Evolutionary conservation across 495 filamentous ascomycete genomes (phyloP).

Genomic region (Penicillium paxilli): DNA sequence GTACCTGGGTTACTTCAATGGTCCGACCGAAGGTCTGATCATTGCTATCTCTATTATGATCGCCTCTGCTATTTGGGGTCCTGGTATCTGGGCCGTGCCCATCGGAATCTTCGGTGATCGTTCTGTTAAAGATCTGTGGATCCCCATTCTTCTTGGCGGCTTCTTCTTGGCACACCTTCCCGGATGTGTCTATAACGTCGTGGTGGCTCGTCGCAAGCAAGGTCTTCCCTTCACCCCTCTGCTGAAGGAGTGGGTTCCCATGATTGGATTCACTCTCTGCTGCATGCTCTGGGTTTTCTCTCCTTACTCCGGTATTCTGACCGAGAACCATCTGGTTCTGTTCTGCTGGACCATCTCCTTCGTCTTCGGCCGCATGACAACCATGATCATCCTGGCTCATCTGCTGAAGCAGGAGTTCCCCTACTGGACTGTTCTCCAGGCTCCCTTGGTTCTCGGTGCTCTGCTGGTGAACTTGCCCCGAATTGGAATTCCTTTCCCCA

Average conservation of each 20-base stretch:
- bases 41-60: slow-evolving; percentile 85
- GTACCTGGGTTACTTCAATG: slow-evolving; percentile 96
- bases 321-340: slow-evolving; percentile 81
- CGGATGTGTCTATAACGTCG: slow-evolving; percentile 75
- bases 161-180: slow-evolving; percentile 85
- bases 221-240: slow-evolving; percentile 78
- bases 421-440: slow-evolving; percentile 90
- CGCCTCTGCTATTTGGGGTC: slow-evolving; percentile 81
- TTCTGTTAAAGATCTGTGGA: slow-evolving; percentile 84
- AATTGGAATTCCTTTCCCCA: slow-evolving; percentile 67
- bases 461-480: slow-evolving; percentile 78
- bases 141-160: slow-evolving; percentile 67
- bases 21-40: slow-evolving; percentile 92
- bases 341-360: slow-evolving; percentile 94
- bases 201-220: slow-evolving; percentile 67
- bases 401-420: slow-evolving; percentile 92
- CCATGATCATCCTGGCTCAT: slow-evolving; percentile 97
- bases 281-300: slow-evolving; percentile 84
- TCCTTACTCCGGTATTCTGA: slow-evolving; percentile 75
- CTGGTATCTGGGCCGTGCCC: slow-evolving; percentile 79
- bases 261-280: slow-evolving; percentile 72
- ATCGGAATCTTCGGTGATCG: slow-evolving; percentile 65
- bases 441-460: slow-evolving; percentile 81
- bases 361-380: slow-evolving; percentile 99
- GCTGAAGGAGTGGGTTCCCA: slow-evolving; percentile 93